Conservation (phyloP, 1,284 basidiomycete species). For the Microbotryum intermedium region DNA sequence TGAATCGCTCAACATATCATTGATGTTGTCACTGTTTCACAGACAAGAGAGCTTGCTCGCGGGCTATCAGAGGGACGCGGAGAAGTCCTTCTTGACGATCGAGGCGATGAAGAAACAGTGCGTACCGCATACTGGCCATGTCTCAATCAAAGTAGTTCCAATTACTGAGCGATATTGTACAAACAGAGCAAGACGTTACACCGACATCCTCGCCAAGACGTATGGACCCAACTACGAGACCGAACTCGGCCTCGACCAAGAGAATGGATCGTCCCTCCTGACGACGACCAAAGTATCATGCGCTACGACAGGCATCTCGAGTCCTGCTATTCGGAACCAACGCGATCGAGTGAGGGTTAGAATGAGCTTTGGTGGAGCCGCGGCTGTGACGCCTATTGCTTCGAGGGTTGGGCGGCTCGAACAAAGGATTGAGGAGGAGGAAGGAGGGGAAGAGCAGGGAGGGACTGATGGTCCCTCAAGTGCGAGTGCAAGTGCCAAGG, state of each 20-base stretch:
- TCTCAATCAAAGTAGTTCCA: not conserved
- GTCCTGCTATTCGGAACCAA: too few species aligned
- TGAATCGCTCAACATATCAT: too few species aligned
- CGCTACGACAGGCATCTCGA: too few species aligned
- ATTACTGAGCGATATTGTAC: not conserved
- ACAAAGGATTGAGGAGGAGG: not conserved
- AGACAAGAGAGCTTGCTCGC: conserved; percentile 7
- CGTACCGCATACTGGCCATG: not conserved
- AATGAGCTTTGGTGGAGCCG: too few species aligned
- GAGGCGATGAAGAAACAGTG: conserved; percentile 16
- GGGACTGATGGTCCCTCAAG: not conserved
- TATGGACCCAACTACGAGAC: conserved; percentile 17
- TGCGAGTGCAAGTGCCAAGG: too few species aligned
- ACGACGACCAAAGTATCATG: not conserved
- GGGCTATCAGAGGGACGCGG: conserved; percentile 25
- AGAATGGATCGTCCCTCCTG: not conserved
- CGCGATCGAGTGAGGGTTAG: too few species aligned
- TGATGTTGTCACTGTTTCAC: too few species aligned
- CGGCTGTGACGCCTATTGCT: too few species aligned
- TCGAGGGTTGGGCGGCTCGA: too few species aligned
- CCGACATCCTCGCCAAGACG: conserved; percentile 14
- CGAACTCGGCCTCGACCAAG: not conserved
- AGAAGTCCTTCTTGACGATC: conserved; percentile 3
- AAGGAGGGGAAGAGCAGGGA: not conserved
- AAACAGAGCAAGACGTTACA: conserved; percentile 6